Base-by-base conservation (phyloP, 257 asterid species). In the Forsythia viridissima region DNA sequence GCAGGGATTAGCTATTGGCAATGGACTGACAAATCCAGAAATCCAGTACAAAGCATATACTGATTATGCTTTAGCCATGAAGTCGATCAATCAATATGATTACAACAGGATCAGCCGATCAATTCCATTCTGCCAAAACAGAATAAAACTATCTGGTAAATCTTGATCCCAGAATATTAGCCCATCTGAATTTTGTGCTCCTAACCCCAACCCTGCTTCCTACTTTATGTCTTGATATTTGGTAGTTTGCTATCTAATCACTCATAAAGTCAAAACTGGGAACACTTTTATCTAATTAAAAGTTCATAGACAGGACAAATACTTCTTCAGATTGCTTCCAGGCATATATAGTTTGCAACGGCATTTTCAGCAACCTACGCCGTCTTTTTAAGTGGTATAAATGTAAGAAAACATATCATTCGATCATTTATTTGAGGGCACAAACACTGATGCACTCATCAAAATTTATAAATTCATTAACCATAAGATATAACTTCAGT, bases 1-100 rank as follows among this genome's bases (percentile, higher is more conserved):
- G 13, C 73, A 76, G 73, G 79, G 79, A 36, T 61, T 76, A 40
- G 73, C 72, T n/a, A 89, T 87, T 71, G 91, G 91, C 4, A 87
- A 89, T 76, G 91, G 93, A 44, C 77, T 84, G 44, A 87, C 88
- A 57, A 66, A 89, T 59, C 91, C 91, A 24, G 86, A 39, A 79
- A 86, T 89, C 74, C 91, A 89, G 69, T 86, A 82, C 20, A 80
- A 78, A 77, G 81, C 91, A 0, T 76, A 79, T n/a, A 41, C 84
- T 1, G 93, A 87, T 81, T 89, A 82, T 46, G 89, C 93, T 20
- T 81, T 84, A 74, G 73, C 37, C 70, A 83, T 78, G 88, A 66
- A 81, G 74, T 39, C 86, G 80, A 89, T 87, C 79, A 71, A 67
- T 34, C 51, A 44, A 37, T 6, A 77, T 55, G 76, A 78, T 41